Percentiles rank a stretch among this genome's conserved stretches.
Conservation (phyloP, 2,329 filamentous ascomycete species). For the Teratosphaeriaceae sp. region DNA sequence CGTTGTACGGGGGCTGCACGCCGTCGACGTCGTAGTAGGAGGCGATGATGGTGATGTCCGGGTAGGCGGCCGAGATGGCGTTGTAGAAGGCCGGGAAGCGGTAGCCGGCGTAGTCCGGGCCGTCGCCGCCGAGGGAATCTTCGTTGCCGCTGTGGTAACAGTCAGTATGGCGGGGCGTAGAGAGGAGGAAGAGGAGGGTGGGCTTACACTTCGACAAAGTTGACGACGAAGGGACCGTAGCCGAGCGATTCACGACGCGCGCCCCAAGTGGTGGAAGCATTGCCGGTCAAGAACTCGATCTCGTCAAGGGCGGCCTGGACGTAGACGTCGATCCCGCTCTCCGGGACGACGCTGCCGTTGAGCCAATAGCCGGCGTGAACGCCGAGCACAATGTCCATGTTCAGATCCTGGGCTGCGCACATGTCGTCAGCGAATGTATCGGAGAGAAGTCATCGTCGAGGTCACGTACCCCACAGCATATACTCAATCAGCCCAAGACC, state of each 20-base stretch:
- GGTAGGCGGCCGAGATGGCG: conserved; percentile 51
- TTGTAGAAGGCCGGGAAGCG: conserved; percentile 55
- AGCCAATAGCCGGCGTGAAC: conserved; percentile 54
- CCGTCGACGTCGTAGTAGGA: conserved; percentile 32
- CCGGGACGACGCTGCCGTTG: conserved; percentile 40
- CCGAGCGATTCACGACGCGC: conserved; percentile 52
- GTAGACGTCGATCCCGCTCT: conserved; percentile 40
- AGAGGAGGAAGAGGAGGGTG: too few relatives aligned
- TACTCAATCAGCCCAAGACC: too few relatives aligned
- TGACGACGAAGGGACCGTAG: conserved; percentile 54
- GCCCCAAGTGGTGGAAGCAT: conserved; percentile 49
- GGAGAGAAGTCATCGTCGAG: too few relatives aligned
- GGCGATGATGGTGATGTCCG: conserved; percentile 51
- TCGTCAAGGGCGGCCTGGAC: conserved; percentile 57
- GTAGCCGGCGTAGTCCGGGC: conserved; percentile 34
- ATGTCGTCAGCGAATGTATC: conserved; percentile 52
- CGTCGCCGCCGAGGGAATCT: conserved; percentile 50
- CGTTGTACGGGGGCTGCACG: conserved; percentile 15
- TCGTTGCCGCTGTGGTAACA: conserved; percentile 51
- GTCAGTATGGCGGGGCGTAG: too few relatives aligned
- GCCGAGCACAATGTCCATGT: conserved; percentile 49
- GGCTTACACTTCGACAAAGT: conserved; percentile 5
- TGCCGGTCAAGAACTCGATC: conserved; percentile 57
- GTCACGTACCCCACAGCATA: too few relatives aligned
- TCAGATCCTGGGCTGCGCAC: conserved; percentile 51